Percentiles rank a stretch among this genome's conserved stretches.
Conservation (phyloP, 768 basidiomycete species). For the Psilocybe subaeruginosa region DNA sequence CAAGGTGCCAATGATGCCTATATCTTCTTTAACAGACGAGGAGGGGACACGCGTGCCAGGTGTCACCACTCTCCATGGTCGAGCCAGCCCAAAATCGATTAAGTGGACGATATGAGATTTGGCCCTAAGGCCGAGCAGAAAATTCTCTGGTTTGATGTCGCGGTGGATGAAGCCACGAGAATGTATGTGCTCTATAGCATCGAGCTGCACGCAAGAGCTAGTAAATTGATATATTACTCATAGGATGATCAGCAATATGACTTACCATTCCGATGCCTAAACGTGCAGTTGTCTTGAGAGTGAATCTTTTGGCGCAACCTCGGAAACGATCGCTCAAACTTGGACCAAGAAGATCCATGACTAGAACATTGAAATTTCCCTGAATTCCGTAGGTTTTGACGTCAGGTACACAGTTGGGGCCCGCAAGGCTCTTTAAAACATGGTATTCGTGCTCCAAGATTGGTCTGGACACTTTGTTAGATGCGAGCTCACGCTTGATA, state of each 20-base stretch:
- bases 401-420: background rate
- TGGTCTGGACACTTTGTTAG: conserved; percentile 4
- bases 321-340: conserved; percentile 5
- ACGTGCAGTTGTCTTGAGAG: conserved; percentile 1
- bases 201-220: background rate
- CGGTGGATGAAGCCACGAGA: conserved; percentile 7
- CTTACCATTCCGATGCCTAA: conserved; percentile 8
- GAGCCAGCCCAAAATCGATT: conserved; percentile 4
- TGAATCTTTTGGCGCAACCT: conserved; percentile 1
- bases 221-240: background rate
- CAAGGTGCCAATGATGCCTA: conserved; percentile 2
- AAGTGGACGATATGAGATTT: conserved; percentile 1
- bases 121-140: background rate
- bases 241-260: background rate
- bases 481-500: conserved; percentile 9
- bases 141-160: conserved; percentile 12
- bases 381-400: conserved; percentile 6
- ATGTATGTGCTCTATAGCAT: conserved; percentile 9
- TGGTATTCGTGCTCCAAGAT: conserved; percentile 13
- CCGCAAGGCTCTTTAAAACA: conserved; percentile 3
- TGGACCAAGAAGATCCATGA: conserved; percentile 8
- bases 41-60: background rate
- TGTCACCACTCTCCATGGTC: background rate
- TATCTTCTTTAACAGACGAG: background rate
- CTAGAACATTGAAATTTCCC: background rate